Base-by-base conservation (phyloP, 352 stramenopile genomes). In the Pelagophyceae sp. region DNA sequence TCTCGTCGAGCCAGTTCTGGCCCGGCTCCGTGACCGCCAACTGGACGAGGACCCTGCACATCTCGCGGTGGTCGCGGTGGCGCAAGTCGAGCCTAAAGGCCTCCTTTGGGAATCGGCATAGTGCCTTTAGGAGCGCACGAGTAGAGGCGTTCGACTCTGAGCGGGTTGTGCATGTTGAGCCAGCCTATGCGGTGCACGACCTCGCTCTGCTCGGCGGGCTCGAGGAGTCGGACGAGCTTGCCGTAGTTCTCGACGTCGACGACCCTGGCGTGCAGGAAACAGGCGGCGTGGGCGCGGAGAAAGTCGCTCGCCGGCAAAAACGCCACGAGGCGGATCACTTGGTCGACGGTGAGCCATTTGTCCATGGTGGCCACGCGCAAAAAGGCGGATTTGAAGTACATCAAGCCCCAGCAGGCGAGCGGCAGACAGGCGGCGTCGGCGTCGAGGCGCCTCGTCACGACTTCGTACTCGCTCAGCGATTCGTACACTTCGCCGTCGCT, bases 101-200 rank as follows among this genome's bases (percentile, higher is more conserved):
- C n/a, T n/a, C n/a, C n/a, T n/a, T n/a, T n/a, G n/a, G n/a, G n/a
- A n/a, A n/a, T n/a, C n/a, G n/a, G n/a, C n/a, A n/a, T n/a, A n/a
- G n/a, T n/a, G n/a, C n/a, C n/a, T n/a, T n/a, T n/a, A n/a, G n/a
- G n/a, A n/a, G n/a, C n/a, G n/a, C n/a, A n/a, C n/a, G n/a, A n/a
- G 45, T 92, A 95, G 54, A 86, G 83, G 11, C 88, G 84, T 75
- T 95, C 89, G 0, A 87, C 86, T 38, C 90, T 84, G n/a, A 85
- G 65, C 0, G 89, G 88, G 72, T 95, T 90, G 33, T 92, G 83
- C 0, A 92, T 84, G 51, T 94, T 94, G 45, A 95, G 88, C 88
- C 89, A 94, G 0, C 90, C 90, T 20, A 95, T 80, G 0, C 86
- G 82, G 15, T 83, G 84, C 0, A 90, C 80, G 40, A 89, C 86